Base-by-base conservation (phyloP, 257 asterid genomes). In the Voacanga thouarsii region DNA sequence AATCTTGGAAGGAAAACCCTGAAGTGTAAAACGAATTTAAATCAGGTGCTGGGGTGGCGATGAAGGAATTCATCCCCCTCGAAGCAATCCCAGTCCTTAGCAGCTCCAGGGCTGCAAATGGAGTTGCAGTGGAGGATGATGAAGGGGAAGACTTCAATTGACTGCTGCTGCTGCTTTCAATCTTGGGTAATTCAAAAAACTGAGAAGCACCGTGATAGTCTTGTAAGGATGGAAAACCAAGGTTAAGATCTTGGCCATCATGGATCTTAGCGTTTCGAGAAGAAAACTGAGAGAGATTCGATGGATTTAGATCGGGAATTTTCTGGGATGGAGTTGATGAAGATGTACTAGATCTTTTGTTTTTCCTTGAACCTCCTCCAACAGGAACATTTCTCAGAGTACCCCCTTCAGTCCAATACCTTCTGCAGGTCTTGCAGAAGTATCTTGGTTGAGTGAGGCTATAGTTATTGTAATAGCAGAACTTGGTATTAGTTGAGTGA, bases 401-500 rank as follows among this genome's bases (percentile, higher is more conserved):
- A 61, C 97, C 97, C 26, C 97, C 97, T 74, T 87, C 90, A 6
- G 97, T 92, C 97, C 97, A 92, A n/a, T 92, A 92, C 87, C 94
- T 85, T 76, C 96, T 79, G 78, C 97, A 92, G 1, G 91, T 85
- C 89, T 92, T 92, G 89, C 97, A 92, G 16, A 90, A 89, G 87
- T 92, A 92, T 55, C 97, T 88, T 23, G 97, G 97, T 71, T 92
- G 97, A 75, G 91, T 88, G 55, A 90, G 87, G 84, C 95, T 92
- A 83, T 91, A 89, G 70, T 92, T 92, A 84, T 92, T 92, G 94
- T 92, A 92, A 79, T 92, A 92, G 78, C 96, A 92, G 68, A 92
- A 90, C 77, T 92, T 92, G 26, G 97, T 90, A 88, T 90, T 92
- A 16, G 88, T 85, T 33, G 97, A 90, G 65, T 90, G 71, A 77